Percentiles rank a stretch among this genome's conserved stretches.
These are phyloP conservation scores for Chlamydomonas applanata DNA, from an alignment of 139 green algal species.

Conservation along the genomic window DNA sequence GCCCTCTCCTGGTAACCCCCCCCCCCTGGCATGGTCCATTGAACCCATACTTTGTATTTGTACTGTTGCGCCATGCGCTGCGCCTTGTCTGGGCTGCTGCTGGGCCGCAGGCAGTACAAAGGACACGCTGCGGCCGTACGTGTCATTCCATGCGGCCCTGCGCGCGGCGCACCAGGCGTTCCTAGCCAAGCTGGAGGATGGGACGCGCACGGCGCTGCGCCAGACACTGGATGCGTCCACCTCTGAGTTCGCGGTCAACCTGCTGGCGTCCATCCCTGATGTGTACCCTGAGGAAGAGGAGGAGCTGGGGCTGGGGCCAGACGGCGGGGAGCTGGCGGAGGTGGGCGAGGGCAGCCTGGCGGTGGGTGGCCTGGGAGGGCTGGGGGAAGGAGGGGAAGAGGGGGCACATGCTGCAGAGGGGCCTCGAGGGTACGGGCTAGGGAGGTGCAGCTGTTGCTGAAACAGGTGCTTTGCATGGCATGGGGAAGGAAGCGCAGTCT, in stretches of 20 bases:
- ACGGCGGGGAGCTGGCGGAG: neutral
- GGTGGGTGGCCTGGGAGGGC: neutral
- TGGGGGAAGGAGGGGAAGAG: neutral
- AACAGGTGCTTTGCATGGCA: no score
- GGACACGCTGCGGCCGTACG: conserved; percentile 67
- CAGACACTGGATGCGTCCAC: conserved; percentile 81
- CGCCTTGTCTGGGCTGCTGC: no score
- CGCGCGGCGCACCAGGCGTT: conserved; percentile 68
- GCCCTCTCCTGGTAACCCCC: neutral
- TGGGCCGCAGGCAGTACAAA: conserved; percentile 34
- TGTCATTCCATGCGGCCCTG: conserved; percentile 76
- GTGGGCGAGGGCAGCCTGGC: neutral
- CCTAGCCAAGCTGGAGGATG: conserved; percentile 62
- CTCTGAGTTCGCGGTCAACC: conserved; percentile 64
- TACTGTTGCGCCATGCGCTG: no score
- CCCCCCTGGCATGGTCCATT: no score
- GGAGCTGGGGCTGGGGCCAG: conserved; percentile 5
- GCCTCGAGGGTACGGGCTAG: no score
- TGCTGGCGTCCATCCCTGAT: conserved; percentile 41
- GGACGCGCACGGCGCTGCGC: conserved; percentile 57
- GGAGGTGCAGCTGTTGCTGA: no score
- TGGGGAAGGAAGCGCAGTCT: no score
- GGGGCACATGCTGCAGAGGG: no score
- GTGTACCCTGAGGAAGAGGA: conserved; percentile 22
- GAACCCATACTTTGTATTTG: no score